Evolutionary conservation across 2,329 filamentous ascomycete species (phyloP).

Genomic region (Talaromyces sp.): DNA sequence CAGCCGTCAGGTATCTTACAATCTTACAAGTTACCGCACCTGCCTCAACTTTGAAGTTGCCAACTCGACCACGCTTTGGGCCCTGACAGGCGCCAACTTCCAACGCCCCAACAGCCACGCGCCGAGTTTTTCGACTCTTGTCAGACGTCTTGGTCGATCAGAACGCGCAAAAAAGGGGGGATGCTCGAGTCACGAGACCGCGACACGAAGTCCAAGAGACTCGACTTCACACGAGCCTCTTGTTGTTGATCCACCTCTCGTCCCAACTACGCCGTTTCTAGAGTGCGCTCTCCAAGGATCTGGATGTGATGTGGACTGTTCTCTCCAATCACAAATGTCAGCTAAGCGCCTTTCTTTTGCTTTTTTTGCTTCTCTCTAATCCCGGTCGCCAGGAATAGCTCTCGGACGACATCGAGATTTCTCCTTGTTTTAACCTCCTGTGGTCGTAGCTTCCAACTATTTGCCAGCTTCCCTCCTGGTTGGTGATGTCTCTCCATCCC

Average conservation of each 20-base stretch:
- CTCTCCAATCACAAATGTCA: neutral
- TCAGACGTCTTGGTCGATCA: neutral
- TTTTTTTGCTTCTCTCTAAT: neutral
- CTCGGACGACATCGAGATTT: neutral
- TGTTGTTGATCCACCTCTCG: neutral
- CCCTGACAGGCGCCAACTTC: neutral
- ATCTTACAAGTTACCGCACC: neutral
- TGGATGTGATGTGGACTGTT: neutral
- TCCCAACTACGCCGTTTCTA: neutral
- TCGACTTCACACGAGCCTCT: neutral
- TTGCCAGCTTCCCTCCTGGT: neutral
- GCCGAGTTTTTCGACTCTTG: neutral
- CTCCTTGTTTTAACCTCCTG: neutral
- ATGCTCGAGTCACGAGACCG: neutral
- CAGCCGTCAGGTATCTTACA: neutral
- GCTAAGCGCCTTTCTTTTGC: neutral
- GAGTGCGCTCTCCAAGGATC: neutral
- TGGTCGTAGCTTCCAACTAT: neutral
- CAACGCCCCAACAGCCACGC: neutral
- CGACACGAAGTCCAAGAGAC: neutral
- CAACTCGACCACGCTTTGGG: neutral
- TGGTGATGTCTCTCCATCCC: neutral
- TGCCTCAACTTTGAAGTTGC: neutral
- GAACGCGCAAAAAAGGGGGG: neutral
- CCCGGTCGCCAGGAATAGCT: neutral